These are phyloP conservation scores for Coniochaeta sp. DNA, from an alignment of 2,329 filamentous ascomycete species.

Conservation along the genomic window DNA sequence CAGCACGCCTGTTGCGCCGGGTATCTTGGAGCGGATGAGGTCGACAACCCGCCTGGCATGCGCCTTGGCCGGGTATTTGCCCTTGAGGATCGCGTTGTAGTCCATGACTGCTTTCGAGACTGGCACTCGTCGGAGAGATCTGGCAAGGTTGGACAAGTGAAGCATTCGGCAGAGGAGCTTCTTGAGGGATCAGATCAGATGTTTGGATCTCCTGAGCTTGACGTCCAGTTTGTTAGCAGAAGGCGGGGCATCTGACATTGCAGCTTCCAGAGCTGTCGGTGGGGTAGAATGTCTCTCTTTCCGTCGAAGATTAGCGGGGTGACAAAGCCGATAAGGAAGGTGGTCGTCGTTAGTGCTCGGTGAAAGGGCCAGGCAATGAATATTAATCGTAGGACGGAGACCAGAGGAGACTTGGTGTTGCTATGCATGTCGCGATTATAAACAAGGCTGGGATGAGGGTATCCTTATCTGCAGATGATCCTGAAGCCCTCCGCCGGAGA, in stretches of 20 bases:
- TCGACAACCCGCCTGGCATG: slow-evolving; percentile 81
- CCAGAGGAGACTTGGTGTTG: not conserved
- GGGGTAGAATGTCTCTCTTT: not conserved
- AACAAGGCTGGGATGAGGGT: not conserved
- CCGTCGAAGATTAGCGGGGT: not conserved
- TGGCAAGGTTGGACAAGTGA: not conserved
- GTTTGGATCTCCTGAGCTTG: not conserved
- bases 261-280: not conserved
- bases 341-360: not conserved
- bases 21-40: slow-evolving; percentile 61
- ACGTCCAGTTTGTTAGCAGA: not conserved
- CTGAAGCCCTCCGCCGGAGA: not conserved
- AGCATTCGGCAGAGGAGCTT: not conserved
- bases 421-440: not conserved
- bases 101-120: slow-evolving; percentile 9
- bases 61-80: slow-evolving; percentile 74
- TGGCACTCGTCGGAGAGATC: not conserved
- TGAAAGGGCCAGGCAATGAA: too few relatives aligned
- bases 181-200: not conserved
- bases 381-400: not conserved
- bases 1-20: slow-evolving; percentile 62
- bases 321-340: not conserved
- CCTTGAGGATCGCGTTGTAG: slow-evolving; percentile 47
- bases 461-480: not conserved
- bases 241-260: not conserved